A percentile compares a stretch with the other conserved stretches of the same genome.
These are phyloP conservation scores for Fusarium lateritium DNA, from an alignment of 2,329 filamentous ascomycete genomes.

Conservation along the genomic window DNA sequence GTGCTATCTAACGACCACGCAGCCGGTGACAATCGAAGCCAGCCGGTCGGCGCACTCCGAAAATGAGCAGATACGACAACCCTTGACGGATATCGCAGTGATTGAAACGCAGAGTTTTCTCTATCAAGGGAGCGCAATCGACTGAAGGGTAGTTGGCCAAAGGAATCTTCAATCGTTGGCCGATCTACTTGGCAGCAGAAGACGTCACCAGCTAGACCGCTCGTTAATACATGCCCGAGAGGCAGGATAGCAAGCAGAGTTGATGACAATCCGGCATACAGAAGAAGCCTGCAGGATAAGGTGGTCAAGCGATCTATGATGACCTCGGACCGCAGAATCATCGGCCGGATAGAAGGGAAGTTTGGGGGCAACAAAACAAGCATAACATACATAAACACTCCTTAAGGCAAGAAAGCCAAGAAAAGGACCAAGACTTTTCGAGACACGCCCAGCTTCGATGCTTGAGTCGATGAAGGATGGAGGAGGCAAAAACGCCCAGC, in stretches of 20 bases:
- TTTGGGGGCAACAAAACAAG: constrained; percentile 1
- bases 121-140: constrained; percentile 4
- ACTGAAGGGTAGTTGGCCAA: not conserved
- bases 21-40: constrained; percentile 12
- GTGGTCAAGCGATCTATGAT: constrained; percentile 19
- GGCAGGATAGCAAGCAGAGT: not conserved
- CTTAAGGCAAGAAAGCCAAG: constrained; percentile 38
- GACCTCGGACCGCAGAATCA: constrained; percentile 32
- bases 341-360: constrained; percentile 30
- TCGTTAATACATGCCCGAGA: not conserved
- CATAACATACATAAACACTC: not conserved
- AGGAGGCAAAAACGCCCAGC: constrained; percentile 36
- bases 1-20: constrained; percentile 5
- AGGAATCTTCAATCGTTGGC: not conserved
- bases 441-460: constrained; percentile 29
- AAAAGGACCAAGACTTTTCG: constrained; percentile 7
- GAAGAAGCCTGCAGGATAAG: constrained; percentile 1
- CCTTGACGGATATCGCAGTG: constrained; percentile 1
- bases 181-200: not conserved
- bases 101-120: not conserved
- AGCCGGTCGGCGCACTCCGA: constrained; percentile 16
- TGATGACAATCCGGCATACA: not conserved
- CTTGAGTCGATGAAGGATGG: constrained; percentile 17
- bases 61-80: not conserved
- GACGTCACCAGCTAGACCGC: constrained; percentile 12